Percentiles rank a stretch among this genome's conserved stretches.
phyloP scores from a whole-genome alignment of 495 filamentous ascomycete genomes.

The Bacidia gigantensis region DNA sequence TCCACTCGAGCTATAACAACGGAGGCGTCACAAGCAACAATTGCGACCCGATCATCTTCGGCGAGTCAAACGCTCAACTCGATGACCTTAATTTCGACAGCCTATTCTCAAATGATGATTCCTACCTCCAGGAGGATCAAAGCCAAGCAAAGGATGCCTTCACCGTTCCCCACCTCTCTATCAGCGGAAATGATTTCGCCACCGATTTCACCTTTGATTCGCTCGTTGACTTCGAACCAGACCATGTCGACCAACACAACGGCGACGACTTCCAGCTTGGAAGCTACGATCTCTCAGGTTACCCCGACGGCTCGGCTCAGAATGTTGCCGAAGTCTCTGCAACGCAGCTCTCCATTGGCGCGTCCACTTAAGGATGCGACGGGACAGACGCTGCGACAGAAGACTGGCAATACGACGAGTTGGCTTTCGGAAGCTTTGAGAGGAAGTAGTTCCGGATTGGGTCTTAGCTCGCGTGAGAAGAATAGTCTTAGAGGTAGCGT shows the following conservation, averaged over 20 bases:
- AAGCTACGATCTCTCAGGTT: slow-evolving; percentile 17
- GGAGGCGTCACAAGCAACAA: background rate
- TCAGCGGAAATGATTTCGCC: slow-evolving; percentile 64
- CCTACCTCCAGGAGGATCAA: slow-evolving; percentile 58
- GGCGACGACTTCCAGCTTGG: slow-evolving; percentile 28
- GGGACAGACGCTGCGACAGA: slow-evolving; percentile 65
- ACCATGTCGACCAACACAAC: slow-evolving; percentile 24
- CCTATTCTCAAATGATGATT: slow-evolving; percentile 54
- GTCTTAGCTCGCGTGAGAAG: background rate
- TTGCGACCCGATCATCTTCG: slow-evolving; percentile 40
- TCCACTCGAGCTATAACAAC: slow-evolving; percentile 15
- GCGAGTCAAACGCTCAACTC: slow-evolving; percentile 40
- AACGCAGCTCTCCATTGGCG: slow-evolving; percentile 85
- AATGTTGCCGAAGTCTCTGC: slow-evolving; percentile 44
- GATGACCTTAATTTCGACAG: slow-evolving; percentile 54
- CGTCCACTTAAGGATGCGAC: slow-evolving; percentile 85
- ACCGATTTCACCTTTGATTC: slow-evolving; percentile 68
- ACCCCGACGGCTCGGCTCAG: slow-evolving; percentile 41
- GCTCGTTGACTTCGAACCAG: slow-evolving; percentile 68
- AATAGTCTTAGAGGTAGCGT: slow-evolving; percentile 1
- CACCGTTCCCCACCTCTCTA: background rate
- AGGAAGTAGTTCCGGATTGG: background rate
- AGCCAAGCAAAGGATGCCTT: slow-evolving; percentile 6
- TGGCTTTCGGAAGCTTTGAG: background rate
- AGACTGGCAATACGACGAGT: slow-evolving; percentile 18